Percentiles rank a stretch among this genome's conserved stretches.
phyloP scores from a whole-genome alignment of 2,329 filamentous ascomycete species.

The Aspergillus flavus region DNA sequence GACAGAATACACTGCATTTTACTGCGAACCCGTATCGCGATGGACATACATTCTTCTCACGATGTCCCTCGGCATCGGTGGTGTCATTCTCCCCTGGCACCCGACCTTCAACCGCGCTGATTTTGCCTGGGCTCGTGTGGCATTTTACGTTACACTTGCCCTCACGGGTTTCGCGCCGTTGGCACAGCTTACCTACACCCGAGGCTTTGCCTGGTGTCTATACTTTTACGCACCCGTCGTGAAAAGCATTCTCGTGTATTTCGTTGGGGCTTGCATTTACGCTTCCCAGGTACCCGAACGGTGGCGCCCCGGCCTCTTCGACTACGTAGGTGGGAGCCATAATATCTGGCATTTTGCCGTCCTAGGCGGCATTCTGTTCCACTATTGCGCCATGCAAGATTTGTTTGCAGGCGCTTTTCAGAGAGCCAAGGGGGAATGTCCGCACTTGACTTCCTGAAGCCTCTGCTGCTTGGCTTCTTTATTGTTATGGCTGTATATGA shows the following conservation, averaged over 20 bases:
- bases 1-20: slow-evolving; percentile 97
- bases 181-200: slow-evolving; percentile 76
- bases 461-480: neutral
- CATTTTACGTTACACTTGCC: slow-evolving; percentile 86
- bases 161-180: slow-evolving; percentile 88
- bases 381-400: slow-evolving; percentile 93
- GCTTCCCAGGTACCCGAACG: slow-evolving; percentile 90
- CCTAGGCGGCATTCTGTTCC: slow-evolving; percentile 92
- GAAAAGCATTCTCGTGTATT: slow-evolving; percentile 85
- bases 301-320: slow-evolving; percentile 90
- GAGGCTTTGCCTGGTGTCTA: slow-evolving; percentile 77
- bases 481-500: neutral
- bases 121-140: slow-evolving; percentile 90
- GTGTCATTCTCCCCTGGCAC: slow-evolving; percentile 93
- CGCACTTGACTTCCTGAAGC: slow-evolving; percentile 30
- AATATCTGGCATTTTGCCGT: slow-evolving; percentile 98
- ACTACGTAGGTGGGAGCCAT: slow-evolving; percentile 93
- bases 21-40: slow-evolving; percentile 87
- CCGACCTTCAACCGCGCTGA: slow-evolving; percentile 90
- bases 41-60: slow-evolving; percentile 86
- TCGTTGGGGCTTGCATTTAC: slow-evolving; percentile 82
- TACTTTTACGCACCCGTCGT: slow-evolving; percentile 87
- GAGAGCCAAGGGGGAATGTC: slow-evolving; percentile 59
- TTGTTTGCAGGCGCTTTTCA: slow-evolving; percentile 82
- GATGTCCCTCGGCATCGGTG: slow-evolving; percentile 76